Percentiles rank a stretch among this genome's conserved stretches.
Evolutionary conservation across 2,329 filamentous ascomycete species (phyloP).

Genomic region (Akanthomyces muscarius): DNA sequence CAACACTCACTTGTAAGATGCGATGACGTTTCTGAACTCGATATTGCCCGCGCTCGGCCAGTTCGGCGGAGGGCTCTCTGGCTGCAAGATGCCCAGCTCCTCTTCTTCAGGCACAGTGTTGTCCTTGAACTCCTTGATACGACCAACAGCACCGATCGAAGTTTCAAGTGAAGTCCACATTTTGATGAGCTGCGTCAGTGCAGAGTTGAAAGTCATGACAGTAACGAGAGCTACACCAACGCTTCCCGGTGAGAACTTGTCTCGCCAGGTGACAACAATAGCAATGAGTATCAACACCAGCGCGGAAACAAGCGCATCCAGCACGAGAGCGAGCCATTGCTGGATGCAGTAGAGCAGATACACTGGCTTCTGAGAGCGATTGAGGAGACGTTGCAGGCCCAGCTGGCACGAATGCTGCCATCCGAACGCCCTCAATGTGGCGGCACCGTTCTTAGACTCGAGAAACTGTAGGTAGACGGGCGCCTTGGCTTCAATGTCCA

Average conservation of each 20-base stretch:
- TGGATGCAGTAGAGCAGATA: constrained; percentile 46
- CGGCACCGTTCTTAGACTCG: constrained; percentile 25
- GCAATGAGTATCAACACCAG: constrained; percentile 43
- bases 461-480: constrained; percentile 28
- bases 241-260: constrained; percentile 25
- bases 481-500: constrained; percentile 30
- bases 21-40: constrained; percentile 26
- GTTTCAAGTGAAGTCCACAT: constrained; percentile 31
- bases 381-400: constrained; percentile 29
- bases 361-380: constrained; percentile 26
- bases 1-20: constrained; percentile 18
- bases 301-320: constrained; percentile 42
- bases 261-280: constrained; percentile 36
- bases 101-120: constrained; percentile 24
- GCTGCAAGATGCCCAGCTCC: constrained; percentile 17
- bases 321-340: constrained; percentile 44
- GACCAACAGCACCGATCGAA: constrained; percentile 25
- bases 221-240: constrained; percentile 27
- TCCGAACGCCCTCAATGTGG: constrained; percentile 34
- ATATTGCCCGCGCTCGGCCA: constrained; percentile 29
- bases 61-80: constrained; percentile 17
- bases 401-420: constrained; percentile 23
- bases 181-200: constrained; percentile 29
- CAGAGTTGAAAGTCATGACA: constrained; percentile 28
- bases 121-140: constrained; percentile 26